Evolutionary conservation across 345 rosid species (phyloP).

Genomic region (Camelina neglecta): DNA sequence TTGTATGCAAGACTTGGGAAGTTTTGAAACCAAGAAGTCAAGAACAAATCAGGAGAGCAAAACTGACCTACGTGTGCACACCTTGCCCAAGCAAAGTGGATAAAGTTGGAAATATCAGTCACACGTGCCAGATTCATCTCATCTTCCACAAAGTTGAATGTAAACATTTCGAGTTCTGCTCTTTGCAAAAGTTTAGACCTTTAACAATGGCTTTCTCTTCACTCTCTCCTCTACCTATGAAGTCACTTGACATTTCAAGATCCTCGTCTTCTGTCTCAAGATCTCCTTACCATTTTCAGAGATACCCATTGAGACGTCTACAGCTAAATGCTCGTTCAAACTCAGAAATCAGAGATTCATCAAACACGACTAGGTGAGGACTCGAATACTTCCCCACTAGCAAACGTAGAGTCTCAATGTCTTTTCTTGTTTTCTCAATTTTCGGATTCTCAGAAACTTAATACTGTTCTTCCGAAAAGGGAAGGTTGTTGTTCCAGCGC

Average conservation of each 20-base stretch:
- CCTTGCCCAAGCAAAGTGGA: slow-evolving; percentile 40
- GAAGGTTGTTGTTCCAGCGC: slow-evolving; percentile 44
- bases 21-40: not conserved
- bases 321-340: slow-evolving; percentile 27
- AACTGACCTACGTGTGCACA: slow-evolving; percentile 35
- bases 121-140: slow-evolving; percentile 37
- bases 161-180: not conserved
- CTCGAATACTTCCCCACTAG: not conserved
- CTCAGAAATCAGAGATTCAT: slow-evolving; percentile 31
- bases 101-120: slow-evolving; percentile 16
- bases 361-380: slow-evolving; percentile 33
- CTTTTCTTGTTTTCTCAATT: not conserved
- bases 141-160: slow-evolving; percentile 3
- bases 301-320: slow-evolving; percentile 35
- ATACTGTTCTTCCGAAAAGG: slow-evolving; percentile 44
- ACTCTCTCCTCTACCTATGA: slow-evolving; percentile 38
- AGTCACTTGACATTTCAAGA: slow-evolving; percentile 30
- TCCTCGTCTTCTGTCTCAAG: slow-evolving; percentile 35
- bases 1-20: not conserved
- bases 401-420: not conserved
- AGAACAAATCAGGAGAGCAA: slow-evolving; percentile 23
- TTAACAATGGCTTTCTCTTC: slow-evolving; percentile 43
- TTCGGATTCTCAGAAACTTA: slow-evolving; percentile 1
- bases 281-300: slow-evolving; percentile 12
- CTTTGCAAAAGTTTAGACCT: slow-evolving; percentile 22